Evolutionary conservation across 1,284 basidiomycete species (phyloP), one percentile per base, ranked within the genome.

Genomic region (Xerocomus nothofagi): DNA sequence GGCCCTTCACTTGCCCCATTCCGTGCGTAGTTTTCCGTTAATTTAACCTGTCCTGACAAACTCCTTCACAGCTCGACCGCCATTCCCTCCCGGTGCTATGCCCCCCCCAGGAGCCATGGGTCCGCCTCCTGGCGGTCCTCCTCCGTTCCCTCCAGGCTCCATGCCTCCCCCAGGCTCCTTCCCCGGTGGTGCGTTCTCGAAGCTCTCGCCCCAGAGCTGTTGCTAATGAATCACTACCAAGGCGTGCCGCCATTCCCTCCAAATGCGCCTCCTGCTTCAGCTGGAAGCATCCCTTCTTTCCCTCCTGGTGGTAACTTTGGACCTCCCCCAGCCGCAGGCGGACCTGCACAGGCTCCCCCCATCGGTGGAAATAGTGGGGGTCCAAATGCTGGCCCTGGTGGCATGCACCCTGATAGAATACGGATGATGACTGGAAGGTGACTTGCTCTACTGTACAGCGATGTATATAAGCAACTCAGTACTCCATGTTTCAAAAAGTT

Each of bases 381-480:
- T 47, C 59, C 57, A 33, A 61, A 61, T 51, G 67, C 71, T 9
- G 69, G 67, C 17, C 72, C 74, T 40, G 71, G 74, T 18, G 85
- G 80, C 26, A 89, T 93, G 57, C 91, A 93, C 70, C 91, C 91
- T n/a, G 91, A 93, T 70, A 78, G 91, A 53, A 60, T 91, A 66
- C 77, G 89, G 53, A 92, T 93, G 89, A 82, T 93, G 84, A 80
- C 74, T n/a, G 59, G 61, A 31, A 52, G 66, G 30, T 66, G 50
- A 63, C 26, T 44, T 39, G 23, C 32, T 36, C 6, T 11, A 6
- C 29, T 27, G 26, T 27, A 26, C 24, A 39, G 31, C 11, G 37
- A 23, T 3, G 12, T 36, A 18, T n/a, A 23, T 11, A 9, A n/a
- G 23, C 33, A 31, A 20, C 23, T n/a, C 15, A 1, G 21, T 26